phyloP scores from a whole-genome alignment of 257 asterid genomes.

The Ballota nigra region DNA sequence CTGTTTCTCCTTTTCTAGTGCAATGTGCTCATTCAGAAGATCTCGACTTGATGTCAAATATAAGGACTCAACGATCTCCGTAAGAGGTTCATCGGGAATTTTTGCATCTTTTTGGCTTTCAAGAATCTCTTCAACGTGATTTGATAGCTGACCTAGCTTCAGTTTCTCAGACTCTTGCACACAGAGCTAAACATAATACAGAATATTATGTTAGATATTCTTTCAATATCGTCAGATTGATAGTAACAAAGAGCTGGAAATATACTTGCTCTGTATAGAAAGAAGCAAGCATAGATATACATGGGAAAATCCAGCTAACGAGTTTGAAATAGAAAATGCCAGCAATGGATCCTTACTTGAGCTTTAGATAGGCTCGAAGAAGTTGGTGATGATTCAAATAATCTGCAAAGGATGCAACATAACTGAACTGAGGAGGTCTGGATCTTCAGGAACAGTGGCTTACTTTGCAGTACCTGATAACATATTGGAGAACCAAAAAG shows the following conservation, averaged over 20 bases:
- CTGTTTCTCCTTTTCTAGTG: conserved; percentile 75
- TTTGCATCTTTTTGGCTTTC: conserved; percentile 48
- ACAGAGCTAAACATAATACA: conserved; percentile 39
- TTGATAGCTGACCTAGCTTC: conserved; percentile 53
- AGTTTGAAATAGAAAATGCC: not conserved
- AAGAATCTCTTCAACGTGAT: conserved; percentile 49
- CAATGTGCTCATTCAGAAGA: conserved; percentile 65
- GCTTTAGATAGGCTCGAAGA: conserved; percentile 40
- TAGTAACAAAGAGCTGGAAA: not conserved
- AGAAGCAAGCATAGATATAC: conserved; percentile 2
- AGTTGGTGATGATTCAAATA: conserved; percentile 44
- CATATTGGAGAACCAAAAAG: conserved; percentile 3
- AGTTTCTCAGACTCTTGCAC: conserved; percentile 57
- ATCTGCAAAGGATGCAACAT: conserved; percentile 42
- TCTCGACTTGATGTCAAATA: conserved; percentile 58
- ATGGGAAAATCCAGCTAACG: conserved; percentile 9
- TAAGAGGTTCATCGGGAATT: conserved; percentile 43
- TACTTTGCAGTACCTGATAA: conserved; percentile 66
- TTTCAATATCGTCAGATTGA: conserved; percentile 4
- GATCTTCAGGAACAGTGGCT: conserved; percentile 59
- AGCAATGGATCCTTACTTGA: conserved; percentile 44
- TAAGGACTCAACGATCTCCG: conserved; percentile 47
- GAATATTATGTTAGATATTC: conserved; percentile 25
- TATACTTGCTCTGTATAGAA: not conserved
- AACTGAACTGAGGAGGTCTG: conserved; percentile 53